phyloP scores from a whole-genome alignment of 257 asterid genomes.

The Knoxia roxburghii region DNA sequence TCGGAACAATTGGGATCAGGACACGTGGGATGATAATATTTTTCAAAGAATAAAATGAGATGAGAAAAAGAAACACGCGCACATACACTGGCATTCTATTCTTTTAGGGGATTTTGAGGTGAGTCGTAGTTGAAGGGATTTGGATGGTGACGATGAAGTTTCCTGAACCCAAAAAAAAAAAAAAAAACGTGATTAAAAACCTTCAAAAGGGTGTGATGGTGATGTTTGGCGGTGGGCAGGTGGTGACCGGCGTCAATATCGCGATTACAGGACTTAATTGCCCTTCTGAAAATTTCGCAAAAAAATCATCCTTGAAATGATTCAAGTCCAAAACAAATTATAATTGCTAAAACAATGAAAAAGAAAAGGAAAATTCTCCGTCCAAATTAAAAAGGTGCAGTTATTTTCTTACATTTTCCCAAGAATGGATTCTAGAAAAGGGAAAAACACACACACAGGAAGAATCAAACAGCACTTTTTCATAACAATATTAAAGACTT shows the following conservation, averaged over 20 bases:
- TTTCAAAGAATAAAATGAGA: background rate
- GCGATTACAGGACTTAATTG: background rate
- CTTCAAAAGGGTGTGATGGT: background rate
- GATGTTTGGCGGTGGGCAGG: background rate
- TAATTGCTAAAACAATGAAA: background rate
- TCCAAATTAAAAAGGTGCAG: too few relatives aligned
- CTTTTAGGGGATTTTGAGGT: background rate
- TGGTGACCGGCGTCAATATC: background rate
- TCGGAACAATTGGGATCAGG: background rate
- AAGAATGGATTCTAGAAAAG: too few relatives aligned
- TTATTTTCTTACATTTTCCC: too few relatives aligned
- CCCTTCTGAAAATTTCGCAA: background rate
- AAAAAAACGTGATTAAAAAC: background rate
- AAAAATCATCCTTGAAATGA: too few relatives aligned
- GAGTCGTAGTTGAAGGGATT: background rate
- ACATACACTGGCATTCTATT: background rate
- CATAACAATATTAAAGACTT: too few relatives aligned
- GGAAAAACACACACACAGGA: too few relatives aligned
- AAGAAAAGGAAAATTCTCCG: too few relatives aligned
- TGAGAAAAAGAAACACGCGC: background rate
- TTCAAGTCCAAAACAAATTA: too few relatives aligned
- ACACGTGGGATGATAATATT: conserved; percentile 1
- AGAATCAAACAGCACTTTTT: too few relatives aligned
- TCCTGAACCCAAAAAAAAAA: background rate
- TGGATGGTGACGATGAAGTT: conserved; percentile 1